phyloP scores from a whole-genome alignment of 495 filamentous ascomycete genomes.

The Cenococcum geophilum region DNA sequence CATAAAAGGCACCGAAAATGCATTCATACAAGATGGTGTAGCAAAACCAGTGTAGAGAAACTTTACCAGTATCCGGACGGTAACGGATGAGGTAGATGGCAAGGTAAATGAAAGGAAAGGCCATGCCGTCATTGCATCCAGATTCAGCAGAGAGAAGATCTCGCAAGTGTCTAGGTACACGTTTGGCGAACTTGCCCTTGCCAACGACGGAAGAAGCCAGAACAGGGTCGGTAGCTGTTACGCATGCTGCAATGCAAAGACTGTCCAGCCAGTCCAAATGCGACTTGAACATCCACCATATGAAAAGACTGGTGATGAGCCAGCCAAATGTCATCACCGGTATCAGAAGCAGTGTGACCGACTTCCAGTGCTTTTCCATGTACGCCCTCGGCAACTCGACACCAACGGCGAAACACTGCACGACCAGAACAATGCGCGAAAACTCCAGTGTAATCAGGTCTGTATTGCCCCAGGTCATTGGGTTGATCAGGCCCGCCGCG shows the following conservation, averaged over 20 bases:
- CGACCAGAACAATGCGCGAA: conserved; percentile 93
- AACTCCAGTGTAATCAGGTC: conserved; percentile 97
- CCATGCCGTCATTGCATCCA: conserved; percentile 99
- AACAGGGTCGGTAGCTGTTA: conserved; percentile 97
- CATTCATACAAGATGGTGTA: conserved; percentile 93
- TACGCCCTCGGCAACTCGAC: conserved; percentile 96
- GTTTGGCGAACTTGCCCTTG: conserved; percentile 96
- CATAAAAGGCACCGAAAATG: conserved; percentile 84
- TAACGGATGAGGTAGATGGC: conserved; percentile 82
- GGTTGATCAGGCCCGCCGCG: conserved; percentile 86
- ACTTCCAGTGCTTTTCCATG: conserved; percentile 98
- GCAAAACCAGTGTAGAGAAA: conserved; percentile 83
- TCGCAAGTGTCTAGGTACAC: conserved; percentile 93
- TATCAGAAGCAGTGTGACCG: conserved; percentile 77
- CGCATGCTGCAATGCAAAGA: conserved; percentile 80
- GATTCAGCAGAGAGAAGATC: conserved; percentile 95
- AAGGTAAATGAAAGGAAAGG: conserved; percentile 97
- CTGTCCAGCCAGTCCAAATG: conserved; percentile 81
- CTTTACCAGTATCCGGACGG: conserved; percentile 56
- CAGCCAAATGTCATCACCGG: conserved; percentile 98
- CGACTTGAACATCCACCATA: conserved; percentile 84
- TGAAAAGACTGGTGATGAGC: conserved; percentile 88
- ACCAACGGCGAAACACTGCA: conserved; percentile 98
- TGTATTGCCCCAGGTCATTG: conserved; percentile 77
- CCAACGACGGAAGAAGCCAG: conserved; percentile 96